phyloP scores from a whole-genome alignment of 169 alveolate species.

The Theileria annulata region DNA sequence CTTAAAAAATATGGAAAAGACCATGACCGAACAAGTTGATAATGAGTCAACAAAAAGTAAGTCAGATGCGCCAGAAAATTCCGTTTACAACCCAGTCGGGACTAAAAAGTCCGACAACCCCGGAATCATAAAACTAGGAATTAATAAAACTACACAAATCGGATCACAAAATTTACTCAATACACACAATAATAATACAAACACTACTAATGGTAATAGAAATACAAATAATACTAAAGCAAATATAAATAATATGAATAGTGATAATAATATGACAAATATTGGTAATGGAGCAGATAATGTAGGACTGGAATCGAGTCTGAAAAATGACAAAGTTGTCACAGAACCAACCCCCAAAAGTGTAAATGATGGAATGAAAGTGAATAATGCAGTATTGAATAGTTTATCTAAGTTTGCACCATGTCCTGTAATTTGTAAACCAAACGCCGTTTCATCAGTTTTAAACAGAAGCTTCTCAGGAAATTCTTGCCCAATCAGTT shows the following conservation, averaged over 20 bases:
- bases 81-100: neutral
- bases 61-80: neutral
- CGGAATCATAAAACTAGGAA: neutral
- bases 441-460: neutral
- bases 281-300: neutral
- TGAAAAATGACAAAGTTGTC: neutral
- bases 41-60: neutral
- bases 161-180: neutral
- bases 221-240: neutral
- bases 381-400: neutral
- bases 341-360: neutral
- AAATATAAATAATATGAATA: neutral
- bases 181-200: neutral
- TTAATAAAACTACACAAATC: neutral
- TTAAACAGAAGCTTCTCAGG: neutral
- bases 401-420: neutral
- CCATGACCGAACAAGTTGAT: neutral
- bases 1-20: neutral
- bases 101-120: neutral
- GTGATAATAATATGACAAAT: neutral
- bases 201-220: neutral
- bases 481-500: neutral
- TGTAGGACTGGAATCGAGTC: neutral
- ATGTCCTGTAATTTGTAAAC: neutral
- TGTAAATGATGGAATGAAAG: neutral